Percentiles rank a stretch among this genome's conserved stretches.
Conservation (phyloP, 495 filamentous ascomycete genomes). For the Neurospora pannonica region DNA sequence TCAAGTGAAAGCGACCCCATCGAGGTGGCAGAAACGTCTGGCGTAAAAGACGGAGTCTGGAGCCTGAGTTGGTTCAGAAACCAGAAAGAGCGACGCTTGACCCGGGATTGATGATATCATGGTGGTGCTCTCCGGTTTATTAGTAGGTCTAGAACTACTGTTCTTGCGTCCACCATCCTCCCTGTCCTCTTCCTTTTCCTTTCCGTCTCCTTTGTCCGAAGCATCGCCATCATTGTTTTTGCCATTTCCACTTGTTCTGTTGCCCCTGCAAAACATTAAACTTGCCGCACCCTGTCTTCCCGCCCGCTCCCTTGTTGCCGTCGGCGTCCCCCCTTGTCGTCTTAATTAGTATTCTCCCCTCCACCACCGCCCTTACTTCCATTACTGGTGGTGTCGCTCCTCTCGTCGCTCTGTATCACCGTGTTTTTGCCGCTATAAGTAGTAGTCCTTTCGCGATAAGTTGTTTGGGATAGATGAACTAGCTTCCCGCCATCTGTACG, state of each 20-base stretch:
- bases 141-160: neutral
- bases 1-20: neutral
- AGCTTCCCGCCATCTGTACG: neutral
- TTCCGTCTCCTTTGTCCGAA: slow-evolving; percentile 1
- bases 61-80: neutral
- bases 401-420: neutral
- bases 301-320: slow-evolving; percentile 8
- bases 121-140: neutral
- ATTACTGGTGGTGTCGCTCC: neutral
- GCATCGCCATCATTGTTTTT: slow-evolving; percentile 7
- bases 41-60: neutral
- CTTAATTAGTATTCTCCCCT: slow-evolving; percentile 1
- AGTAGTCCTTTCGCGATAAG: neutral
- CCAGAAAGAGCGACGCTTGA: neutral
- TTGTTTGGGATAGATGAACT: neutral
- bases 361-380: slow-evolving; percentile 1
- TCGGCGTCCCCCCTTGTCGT: slow-evolving; percentile 1
- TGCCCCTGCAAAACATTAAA: slow-evolving; percentile 5
- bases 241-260: slow-evolving; percentile 6
- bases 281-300: slow-evolving; percentile 2
- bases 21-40: neutral
- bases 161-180: slow-evolving; percentile 4
- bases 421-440: neutral
- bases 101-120: slow-evolving; percentile 1
- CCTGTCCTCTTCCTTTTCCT: slow-evolving; percentile 4